These are phyloP conservation scores for Leccinum broughii DNA, from an alignment of 768 basidiomycete genomes.

Conservation along the genomic window DNA sequence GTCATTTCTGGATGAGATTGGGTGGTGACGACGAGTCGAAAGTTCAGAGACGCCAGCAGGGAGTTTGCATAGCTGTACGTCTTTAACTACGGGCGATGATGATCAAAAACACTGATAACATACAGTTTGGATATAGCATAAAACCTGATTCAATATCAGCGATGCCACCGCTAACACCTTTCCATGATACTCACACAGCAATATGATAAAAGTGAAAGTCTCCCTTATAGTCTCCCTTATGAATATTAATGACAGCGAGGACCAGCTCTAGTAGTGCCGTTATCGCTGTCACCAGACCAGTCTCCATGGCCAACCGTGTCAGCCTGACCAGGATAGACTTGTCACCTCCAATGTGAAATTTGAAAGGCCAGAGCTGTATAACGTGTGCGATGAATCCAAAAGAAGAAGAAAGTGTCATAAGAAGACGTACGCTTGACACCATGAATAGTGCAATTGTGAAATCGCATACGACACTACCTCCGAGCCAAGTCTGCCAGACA, in stretches of 20 bases:
- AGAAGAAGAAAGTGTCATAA: neutral
- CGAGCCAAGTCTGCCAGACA: constrained; percentile 23
- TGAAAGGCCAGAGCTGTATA: constrained; percentile 17
- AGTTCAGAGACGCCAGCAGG: neutral
- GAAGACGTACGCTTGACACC: constrained; percentile 10
- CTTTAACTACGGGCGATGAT: neutral
- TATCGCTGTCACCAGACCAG: constrained; percentile 23
- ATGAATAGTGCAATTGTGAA: constrained; percentile 23
- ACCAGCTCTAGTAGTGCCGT: constrained; percentile 22
- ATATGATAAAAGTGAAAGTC: constrained; percentile 10
- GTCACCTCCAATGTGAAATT: constrained; percentile 3
- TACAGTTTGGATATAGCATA: neutral
- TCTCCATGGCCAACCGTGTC: constrained; percentile 27
- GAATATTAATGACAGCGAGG: constrained; percentile 2
- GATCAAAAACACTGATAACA: neutral
- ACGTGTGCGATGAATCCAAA: neutral
- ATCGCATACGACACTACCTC: constrained; percentile 19
- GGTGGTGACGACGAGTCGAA: neutral
- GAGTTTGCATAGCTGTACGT: neutral
- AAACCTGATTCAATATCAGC: neutral
- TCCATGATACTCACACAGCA: constrained; percentile 18
- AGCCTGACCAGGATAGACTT: constrained; percentile 11
- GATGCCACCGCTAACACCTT: neutral
- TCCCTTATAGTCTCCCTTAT: too few relatives aligned
- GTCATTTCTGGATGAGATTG: neutral